Evolutionary conservation across 2,329 filamentous ascomycete genomes (phyloP), one percentile per base, ranked within the genome.

Genomic region (Penicillium sp.): DNA sequence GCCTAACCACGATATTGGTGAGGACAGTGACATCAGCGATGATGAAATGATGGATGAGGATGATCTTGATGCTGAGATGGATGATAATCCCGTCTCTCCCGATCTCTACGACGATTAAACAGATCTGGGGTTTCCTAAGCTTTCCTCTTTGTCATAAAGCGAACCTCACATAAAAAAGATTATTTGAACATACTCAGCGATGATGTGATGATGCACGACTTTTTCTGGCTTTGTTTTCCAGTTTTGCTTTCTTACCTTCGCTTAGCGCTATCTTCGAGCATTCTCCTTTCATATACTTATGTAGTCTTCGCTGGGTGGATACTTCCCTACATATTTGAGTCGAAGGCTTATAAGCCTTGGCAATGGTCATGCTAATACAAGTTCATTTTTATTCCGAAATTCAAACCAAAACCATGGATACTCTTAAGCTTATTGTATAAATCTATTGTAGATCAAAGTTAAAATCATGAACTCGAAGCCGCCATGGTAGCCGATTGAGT

Each of bases 21-120:
- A 60, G 0, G 50, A 24, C 37, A 85, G 82, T 18, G 62, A 72
- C 1, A 61, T 71, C 1, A 82, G 81, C 22, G 85, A 91, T 58
- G 82, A 83, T 13, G 88, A 90, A 46, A 87, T 91, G 86, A 77
- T 87, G 49, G 88, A 92, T 57, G 89, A 90, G 11, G 86, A 88
- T 2, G 88, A 90, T 67, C 89, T 88, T 0, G 77, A 89, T 18
- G 87, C 89, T 13, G 91, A 95, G 82, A 86, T 66, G 77, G 82
- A 84, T 59, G 81, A 82, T 48, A 78, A 78, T 57, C 72, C 75
- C 58, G 81, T 79, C 37, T 82, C 83, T 22, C 85, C 85, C 78
- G 85, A 87, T 66, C 77, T 89, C 43, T 88, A 88, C 66, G 84
- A 87, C 20, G 64, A 66, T 53, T 66, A 61, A 57, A 44, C 34